phyloP scores from a whole-genome alignment of 805 yeast species.

The Candida broadrunensis region DNA sequence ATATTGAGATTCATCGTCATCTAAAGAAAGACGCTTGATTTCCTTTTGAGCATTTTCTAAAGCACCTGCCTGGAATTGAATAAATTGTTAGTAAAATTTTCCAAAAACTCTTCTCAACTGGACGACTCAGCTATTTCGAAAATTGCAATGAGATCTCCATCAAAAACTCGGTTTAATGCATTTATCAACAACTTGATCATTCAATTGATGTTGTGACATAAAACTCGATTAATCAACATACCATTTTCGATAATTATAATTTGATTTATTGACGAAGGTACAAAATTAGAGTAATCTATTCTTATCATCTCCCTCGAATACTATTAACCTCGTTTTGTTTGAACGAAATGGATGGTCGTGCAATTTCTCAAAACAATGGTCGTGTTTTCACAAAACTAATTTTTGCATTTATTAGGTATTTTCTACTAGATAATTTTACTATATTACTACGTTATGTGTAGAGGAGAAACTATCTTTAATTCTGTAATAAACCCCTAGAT shows the following conservation, averaged over 20 bases:
- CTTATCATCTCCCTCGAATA: background rate
- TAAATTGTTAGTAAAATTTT: conserved; percentile 9
- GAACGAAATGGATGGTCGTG: conserved; percentile 1
- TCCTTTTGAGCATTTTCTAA: conserved; percentile 95
- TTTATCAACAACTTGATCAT: too few species aligned
- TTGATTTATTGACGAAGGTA: background rate
- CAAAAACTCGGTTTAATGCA: too few species aligned
- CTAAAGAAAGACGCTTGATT: conserved; percentile 79
- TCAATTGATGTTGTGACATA: background rate
- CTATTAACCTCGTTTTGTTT: background rate
- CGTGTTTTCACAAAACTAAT: too few species aligned
- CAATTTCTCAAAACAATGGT: too few species aligned
- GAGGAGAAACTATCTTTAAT: too few species aligned
- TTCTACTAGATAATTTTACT: too few species aligned
- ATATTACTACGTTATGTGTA: too few species aligned
- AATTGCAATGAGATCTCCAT: too few species aligned
- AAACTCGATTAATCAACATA: background rate
- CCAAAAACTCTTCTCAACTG: too few species aligned
- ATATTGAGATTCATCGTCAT: conserved; percentile 71
- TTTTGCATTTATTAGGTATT: too few species aligned
- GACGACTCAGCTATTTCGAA: too few species aligned
- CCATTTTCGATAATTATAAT: background rate
- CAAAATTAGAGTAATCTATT: background rate
- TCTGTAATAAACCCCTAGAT: too few species aligned
- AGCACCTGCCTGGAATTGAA: conserved; percentile 76